Evolutionary conservation across 768 basidiomycete genomes (phyloP).

Genomic region (Royoungia palumana): DNA sequence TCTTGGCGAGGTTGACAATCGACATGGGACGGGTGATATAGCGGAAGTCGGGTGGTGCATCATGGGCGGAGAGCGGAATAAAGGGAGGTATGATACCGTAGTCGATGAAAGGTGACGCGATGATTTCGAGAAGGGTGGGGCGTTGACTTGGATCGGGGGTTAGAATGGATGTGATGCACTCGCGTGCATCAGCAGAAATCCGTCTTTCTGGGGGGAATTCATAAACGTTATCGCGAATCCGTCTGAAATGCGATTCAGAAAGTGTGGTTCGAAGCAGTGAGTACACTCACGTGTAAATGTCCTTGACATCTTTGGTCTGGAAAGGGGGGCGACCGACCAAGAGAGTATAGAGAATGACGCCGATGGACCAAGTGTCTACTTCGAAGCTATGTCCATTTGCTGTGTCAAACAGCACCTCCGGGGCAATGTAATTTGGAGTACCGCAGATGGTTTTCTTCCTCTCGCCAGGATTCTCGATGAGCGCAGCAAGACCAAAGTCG

Average conservation of each 20-base stretch:
- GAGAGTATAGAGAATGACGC: conserved; percentile 95
- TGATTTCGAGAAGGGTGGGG: conserved; percentile 80
- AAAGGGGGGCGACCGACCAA: conserved; percentile 95
- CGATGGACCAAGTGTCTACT: conserved; percentile 97
- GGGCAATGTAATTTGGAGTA: conserved; percentile 98
- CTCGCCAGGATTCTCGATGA: conserved; percentile 95
- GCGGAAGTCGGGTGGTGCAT: conserved; percentile 71
- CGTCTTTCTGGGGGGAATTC: conserved; percentile 79
- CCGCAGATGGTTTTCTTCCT: conserved; percentile 99
- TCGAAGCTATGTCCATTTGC: conserved; percentile 97
- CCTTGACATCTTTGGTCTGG: conserved; percentile 97
- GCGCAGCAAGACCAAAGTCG: conserved; percentile 94
- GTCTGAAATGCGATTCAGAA: conserved; percentile 42
- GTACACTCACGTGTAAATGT: conserved; percentile 80
- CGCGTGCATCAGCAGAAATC: conserved; percentile 68
- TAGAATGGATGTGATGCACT: conserved; percentile 80
- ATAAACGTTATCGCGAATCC: conserved; percentile 92
- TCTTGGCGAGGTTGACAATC: conserved; percentile 63
- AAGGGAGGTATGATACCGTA: conserved; percentile 75
- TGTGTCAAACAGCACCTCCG: conserved; percentile 94
- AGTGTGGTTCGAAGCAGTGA: neutral
- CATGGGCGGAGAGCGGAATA: conserved; percentile 78
- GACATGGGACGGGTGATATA: conserved; percentile 59
- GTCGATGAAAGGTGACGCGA: conserved; percentile 82
- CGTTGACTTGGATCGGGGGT: conserved; percentile 80